Conservation (phyloP, 805 yeast species). For the Myxozyma neglecta region DNA sequence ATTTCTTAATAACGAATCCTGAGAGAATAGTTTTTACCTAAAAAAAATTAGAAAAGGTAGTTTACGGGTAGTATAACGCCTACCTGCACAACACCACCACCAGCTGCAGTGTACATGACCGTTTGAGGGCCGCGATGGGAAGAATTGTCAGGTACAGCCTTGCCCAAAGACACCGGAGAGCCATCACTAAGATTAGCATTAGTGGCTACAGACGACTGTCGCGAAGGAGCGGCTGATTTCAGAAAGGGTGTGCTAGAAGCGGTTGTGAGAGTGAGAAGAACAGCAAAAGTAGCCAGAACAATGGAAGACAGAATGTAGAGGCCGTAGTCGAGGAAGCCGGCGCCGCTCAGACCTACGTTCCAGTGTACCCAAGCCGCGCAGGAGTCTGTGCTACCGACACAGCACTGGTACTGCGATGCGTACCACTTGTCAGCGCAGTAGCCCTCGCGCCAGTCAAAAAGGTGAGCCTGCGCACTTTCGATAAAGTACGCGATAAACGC, state of each 20-base stretch:
- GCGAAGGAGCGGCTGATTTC: not conserved
- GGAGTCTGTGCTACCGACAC: slow-evolving; percentile 34
- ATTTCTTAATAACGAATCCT: slow-evolving; percentile 57
- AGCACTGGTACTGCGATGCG: slow-evolving; percentile 47
- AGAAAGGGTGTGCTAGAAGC: slow-evolving; percentile 44
- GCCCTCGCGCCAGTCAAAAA: slow-evolving; percentile 55
- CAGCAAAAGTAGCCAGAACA: slow-evolving; percentile 37
- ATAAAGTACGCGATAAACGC: slow-evolving; percentile 53
- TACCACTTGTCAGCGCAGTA: slow-evolving; percentile 52
- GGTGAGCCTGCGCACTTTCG: slow-evolving; percentile 49
- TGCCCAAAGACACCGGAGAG: slow-evolving; percentile 5
- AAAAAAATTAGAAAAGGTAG: not conserved
- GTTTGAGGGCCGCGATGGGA: slow-evolving; percentile 14
- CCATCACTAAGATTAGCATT: not conserved
- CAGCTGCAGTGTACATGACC: slow-evolving; percentile 53
- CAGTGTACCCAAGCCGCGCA: slow-evolving; percentile 46
- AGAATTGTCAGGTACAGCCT: not conserved
- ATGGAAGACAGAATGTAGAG: slow-evolving; percentile 31
- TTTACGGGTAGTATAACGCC: not conserved
- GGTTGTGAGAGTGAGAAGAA: slow-evolving; percentile 48
- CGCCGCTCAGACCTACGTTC: slow-evolving; percentile 20
- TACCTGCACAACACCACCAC: slow-evolving; percentile 62
- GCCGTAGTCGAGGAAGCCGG: slow-evolving; percentile 40
- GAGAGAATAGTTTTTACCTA: slow-evolving; percentile 54
- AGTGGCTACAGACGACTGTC: not conserved